Base-by-base conservation (phyloP, 805 yeast genomes). In the Yamadazyma paraphyllophila region DNA sequence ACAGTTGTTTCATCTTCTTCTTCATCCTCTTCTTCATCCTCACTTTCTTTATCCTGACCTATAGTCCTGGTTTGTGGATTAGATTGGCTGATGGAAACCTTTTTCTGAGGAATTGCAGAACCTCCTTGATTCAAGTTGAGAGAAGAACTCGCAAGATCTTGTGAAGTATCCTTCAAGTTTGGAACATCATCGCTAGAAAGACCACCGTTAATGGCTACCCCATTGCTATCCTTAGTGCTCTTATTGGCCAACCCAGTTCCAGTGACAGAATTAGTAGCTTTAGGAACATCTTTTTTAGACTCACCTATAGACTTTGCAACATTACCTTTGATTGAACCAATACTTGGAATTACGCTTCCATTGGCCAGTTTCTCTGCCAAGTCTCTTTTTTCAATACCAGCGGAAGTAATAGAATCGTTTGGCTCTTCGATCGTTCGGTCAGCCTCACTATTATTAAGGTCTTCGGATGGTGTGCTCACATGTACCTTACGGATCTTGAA, bases 1-100 rank as follows among this genome's bases (percentile, higher is more conserved):
- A 65, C 68, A 4, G 24, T 41, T 62, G 66, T 16, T 53, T 60
- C 65, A 15, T 56, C 63, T 12, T 52, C 62, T 12, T 48, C 55
- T 16, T 51, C 52, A 6, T 54, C 63, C 7, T 47, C 50, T 26
- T 49, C 57, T 8, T 48, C 50, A 8, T 57, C 60, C 8, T 46
- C 24, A 32, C 43, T 41, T 20, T 42, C 49, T 29, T 50, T 39
- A 25, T 43, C 41, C 24, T 30, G 14, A 15, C 6, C 35, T 12
- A 10, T 20, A n/a, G 11, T 13, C 6, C 17, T 25, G 10, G 39
- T 12, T 36, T 27, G 24, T 9, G 36, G 20, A 4, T 29, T 37
- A 3, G 37, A 31, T 27, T 26, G 31, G 17, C 17, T 26, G 16
- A 43, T 43, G 31, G 41, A 16, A 6, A 36, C 46, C 27, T 37